Evolutionary conservation across 2,329 filamentous ascomycete genomes (phyloP), one percentile per base, ranked within the genome.

Genomic region (Acrocalymma vagum): DNA sequence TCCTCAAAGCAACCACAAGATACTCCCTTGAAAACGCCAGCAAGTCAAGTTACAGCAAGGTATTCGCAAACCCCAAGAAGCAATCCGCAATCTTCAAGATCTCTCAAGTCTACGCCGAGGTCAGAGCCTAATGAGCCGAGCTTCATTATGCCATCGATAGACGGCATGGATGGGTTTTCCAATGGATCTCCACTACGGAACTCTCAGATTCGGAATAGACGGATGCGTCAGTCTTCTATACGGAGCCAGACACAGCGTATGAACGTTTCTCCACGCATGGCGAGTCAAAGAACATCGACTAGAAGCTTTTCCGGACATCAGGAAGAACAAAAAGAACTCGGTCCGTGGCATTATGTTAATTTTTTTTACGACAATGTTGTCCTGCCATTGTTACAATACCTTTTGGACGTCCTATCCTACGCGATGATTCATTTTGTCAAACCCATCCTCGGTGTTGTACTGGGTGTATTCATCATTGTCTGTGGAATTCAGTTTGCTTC

Each of bases 351-450:
- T 28, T 64, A 61, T 29, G 22, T 63, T 15, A 41, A 48, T 7
- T 43, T 65, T 2, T 27, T 71, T 11, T 73, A 63, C 60, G 24
- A 53, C 3, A 63, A 66, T 11, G 36, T 72, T 5, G 21, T 68
- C 3, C 54, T 42, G 4, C 72, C 75, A 1, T 20, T 71, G 2
- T 22, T 74, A 9, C 59, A 48, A 7, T 88, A 85, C 76, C 42
- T 73, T 3, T 48, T 81, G 2, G 81, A 81, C 20, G 73, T 88
- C 11, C 45, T 87, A 9, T 73, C 73, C 5, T 76, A 84, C 38
- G 80, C 84, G 3, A 75, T 90, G 32, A 74, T 49, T n/a, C 44
- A 77, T 13, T 80, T 84, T 38, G 72, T 84, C 3, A 86, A 88
- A 64, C 83, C 81, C 29, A 78, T 88, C 0, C 70, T 90, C 3